These are phyloP conservation scores for Dothideomycetes sp. DNA, from an alignment of 2,329 filamentous ascomycete genomes.

Conservation along the genomic window DNA sequence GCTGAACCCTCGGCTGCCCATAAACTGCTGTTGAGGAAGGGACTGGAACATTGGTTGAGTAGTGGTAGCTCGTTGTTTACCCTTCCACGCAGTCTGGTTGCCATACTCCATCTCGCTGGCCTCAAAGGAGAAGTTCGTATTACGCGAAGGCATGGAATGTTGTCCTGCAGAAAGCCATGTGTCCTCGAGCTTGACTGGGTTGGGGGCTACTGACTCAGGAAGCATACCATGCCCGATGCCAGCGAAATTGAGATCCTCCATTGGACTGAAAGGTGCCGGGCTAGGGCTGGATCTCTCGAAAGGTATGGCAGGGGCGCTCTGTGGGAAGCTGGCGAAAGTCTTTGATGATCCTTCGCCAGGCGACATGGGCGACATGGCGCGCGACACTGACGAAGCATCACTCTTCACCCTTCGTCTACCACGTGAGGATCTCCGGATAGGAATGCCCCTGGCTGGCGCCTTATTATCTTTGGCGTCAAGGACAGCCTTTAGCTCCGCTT, in stretches of 20 bases:
- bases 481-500: not conserved
- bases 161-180: too few species aligned
- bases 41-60: not conserved
- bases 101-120: too few species aligned
- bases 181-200: too few species aligned
- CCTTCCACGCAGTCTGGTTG: not conserved
- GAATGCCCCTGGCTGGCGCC: too few species aligned
- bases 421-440: not conserved
- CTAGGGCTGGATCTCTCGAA: too few species aligned
- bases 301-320: not conserved
- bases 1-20: not conserved
- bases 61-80: not conserved
- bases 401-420: not conserved
- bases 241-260: too few species aligned
- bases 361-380: too few species aligned
- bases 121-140: too few species aligned
- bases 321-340: not conserved
- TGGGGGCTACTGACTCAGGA: too few species aligned
- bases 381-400: not conserved
- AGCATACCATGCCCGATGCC: too few species aligned
- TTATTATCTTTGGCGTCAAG: not conserved
- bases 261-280: too few species aligned
- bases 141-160: too few species aligned
- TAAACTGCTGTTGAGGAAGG: not conserved
- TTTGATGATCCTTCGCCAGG: not conserved